Base-by-base conservation (phyloP, 140 eudicot genomes). In the Bidens hawaiensis region DNA sequence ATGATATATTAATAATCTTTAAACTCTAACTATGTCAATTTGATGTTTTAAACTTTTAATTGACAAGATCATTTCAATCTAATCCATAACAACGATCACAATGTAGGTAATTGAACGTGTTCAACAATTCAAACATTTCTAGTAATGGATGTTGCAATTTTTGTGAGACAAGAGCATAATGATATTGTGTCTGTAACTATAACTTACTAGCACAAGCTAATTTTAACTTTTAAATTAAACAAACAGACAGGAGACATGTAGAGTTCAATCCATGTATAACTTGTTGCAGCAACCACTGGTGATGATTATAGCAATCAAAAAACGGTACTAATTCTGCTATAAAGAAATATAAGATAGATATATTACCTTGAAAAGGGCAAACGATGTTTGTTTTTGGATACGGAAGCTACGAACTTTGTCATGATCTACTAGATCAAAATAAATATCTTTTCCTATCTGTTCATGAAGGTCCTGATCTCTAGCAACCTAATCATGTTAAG, bases 371-470 rank as follows among this genome's bases (percentile, higher is more conserved):
- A 90, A 90, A 60, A 49, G 61, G 43, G 58, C 45, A 68, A 90
- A 90, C 14, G 88, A 46, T 76, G 74, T 61, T 70, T 90, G 94
- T 64, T 82, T 87, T 72, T 90, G 95, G 59, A 90, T 81, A 42
- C 97, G 95, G 52, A 90, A 90, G 71, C 82, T 71, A 14, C 84
- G 86, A 53, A 90, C 97, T 87, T 84, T 90, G 70, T 87, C 97
- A 84, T 86, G 94, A 69, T 90, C 96, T 25, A 90, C 97, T 17
- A 90, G 88, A 80, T 90, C 97, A 90, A 90, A 90, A 69, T 79
- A 79, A 30, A 87, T 75, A 51, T 79, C 90, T 68, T 71, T 82
- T 62, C 97, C 97, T 69, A 90, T 90, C 74, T 90, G 97, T 60
- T 77, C 75, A 51, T 57, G 71, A 22, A 90, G 81, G 65, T 90